These are phyloP conservation scores for Zalaria obscura DNA, from an alignment of 2,329 filamentous ascomycete species.

Conservation along the genomic window DNA sequence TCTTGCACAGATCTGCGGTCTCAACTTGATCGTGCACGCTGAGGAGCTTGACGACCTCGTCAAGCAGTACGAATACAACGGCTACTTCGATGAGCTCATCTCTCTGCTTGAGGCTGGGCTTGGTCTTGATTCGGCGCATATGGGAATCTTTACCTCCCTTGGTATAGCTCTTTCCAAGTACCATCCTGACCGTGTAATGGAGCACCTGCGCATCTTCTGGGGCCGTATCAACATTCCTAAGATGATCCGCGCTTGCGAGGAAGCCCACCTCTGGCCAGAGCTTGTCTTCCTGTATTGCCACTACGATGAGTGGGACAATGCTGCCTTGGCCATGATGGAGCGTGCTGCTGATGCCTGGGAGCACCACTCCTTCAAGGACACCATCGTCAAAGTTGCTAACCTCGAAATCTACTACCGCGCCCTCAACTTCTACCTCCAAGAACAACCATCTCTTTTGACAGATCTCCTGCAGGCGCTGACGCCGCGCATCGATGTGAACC, in stretches of 20 bases:
- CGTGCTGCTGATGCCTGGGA: slow-evolving; percentile 96
- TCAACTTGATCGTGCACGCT: slow-evolving; percentile 94
- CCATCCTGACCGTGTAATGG: slow-evolving; percentile 91
- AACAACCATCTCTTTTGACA: slow-evolving; percentile 91
- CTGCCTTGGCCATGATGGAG: slow-evolving; percentile 94
- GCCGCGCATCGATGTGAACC: slow-evolving; percentile 91
- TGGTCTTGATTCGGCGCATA: slow-evolving; percentile 67
- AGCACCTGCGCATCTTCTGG: slow-evolving; percentile 98
- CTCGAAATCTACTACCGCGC: slow-evolving; percentile 98
- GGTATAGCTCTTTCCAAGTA: slow-evolving; percentile 90
- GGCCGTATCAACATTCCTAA: slow-evolving; percentile 94
- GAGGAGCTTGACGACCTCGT: slow-evolving; percentile 88
- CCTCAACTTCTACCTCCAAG: slow-evolving; percentile 92
- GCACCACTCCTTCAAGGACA: slow-evolving; percentile 99
- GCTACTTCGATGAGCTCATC: slow-evolving; percentile 98
- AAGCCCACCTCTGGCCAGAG: slow-evolving; percentile 93
- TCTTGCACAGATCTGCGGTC: slow-evolving; percentile 93
- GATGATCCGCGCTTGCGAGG: slow-evolving; percentile 85
- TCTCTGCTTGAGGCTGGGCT: slow-evolving; percentile 86
- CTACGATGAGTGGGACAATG: slow-evolving; percentile 97
- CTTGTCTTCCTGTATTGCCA: slow-evolving; percentile 88
- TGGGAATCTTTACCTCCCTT: slow-evolving; percentile 93
- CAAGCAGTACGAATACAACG: slow-evolving; percentile 90
- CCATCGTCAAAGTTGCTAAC: slow-evolving; percentile 93
- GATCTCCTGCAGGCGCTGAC: slow-evolving; percentile 86